Percentiles rank a stretch among this genome's conserved stretches.
Conservation (phyloP, 192 early-diverging fungal species). For the Oehlia diaphana region DNA sequence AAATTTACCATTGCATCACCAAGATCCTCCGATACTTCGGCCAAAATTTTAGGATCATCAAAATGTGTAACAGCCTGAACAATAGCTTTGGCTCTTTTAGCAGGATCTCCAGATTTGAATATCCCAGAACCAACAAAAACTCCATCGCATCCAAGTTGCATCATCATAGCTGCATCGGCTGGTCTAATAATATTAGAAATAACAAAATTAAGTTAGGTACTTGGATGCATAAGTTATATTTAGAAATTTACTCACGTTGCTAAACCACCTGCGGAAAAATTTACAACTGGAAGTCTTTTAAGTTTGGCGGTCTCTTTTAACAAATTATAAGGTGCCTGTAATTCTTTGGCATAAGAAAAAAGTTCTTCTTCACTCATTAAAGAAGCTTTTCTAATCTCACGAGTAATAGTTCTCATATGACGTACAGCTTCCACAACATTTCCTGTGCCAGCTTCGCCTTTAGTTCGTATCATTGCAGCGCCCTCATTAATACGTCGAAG, state of each 20-base stretch:
- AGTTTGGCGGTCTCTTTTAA: slow-evolving; percentile 86
- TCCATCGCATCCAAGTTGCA: slow-evolving; percentile 98
- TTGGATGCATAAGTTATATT: background rate
- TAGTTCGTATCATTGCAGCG: slow-evolving; percentile 97
- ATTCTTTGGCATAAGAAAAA: slow-evolving; percentile 94
- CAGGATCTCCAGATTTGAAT: slow-evolving; percentile 93
- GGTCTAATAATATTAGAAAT: slow-evolving; percentile 43
- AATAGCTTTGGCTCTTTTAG: slow-evolving; percentile 91
- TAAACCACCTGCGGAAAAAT: slow-evolving; percentile 97
- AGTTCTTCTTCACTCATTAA: slow-evolving; percentile 87
- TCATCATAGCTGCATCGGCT: slow-evolving; percentile 98
- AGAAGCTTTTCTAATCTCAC: slow-evolving; percentile 85
- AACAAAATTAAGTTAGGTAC: background rate
- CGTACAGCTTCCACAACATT: slow-evolving; percentile 98
- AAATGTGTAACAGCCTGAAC: slow-evolving; percentile 97
- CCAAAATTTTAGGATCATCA: slow-evolving; percentile 85
- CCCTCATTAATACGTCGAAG: slow-evolving; percentile 95
- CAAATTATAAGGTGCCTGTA: slow-evolving; percentile 89
- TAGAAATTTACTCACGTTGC: slow-evolving; percentile 60
- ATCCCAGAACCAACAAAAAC: slow-evolving; percentile 98
- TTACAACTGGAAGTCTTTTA: slow-evolving; percentile 93
- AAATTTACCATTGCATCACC: slow-evolving; percentile 99
- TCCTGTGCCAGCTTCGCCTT: slow-evolving; percentile 98
- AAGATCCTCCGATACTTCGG: slow-evolving; percentile 85
- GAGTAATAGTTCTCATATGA: slow-evolving; percentile 86